phyloP scores from a whole-genome alignment of 2,329 filamentous ascomycete genomes.

The Xylaria multiplex region DNA sequence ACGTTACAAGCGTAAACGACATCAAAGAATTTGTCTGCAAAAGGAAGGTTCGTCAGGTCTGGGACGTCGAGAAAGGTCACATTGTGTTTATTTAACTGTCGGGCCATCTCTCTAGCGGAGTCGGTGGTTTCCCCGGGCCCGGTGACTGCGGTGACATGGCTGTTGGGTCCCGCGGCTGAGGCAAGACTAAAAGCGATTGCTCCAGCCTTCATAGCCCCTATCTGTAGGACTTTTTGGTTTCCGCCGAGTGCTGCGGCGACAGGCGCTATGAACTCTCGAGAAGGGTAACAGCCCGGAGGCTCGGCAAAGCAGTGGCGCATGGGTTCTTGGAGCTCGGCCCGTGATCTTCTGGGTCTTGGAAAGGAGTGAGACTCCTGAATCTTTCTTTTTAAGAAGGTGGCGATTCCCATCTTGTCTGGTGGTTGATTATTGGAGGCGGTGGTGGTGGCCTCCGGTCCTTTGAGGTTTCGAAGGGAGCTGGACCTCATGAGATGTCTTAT shows the following conservation, averaged over 20 bases:
- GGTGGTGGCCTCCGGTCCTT: too few species aligned
- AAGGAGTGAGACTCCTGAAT: too few species aligned
- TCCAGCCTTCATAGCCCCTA: conserved; percentile 14
- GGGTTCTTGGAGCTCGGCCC: too few species aligned
- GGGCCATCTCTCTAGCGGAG: background rate
- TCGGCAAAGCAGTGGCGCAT: background rate
- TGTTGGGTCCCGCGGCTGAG: background rate
- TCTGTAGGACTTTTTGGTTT: conserved; percentile 1
- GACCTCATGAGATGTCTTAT: too few species aligned
- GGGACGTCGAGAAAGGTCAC: background rate
- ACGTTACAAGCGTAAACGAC: conserved; percentile 18
- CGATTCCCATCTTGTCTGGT: too few species aligned
- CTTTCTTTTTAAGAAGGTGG: too few species aligned
- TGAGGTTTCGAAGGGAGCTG: too few species aligned
- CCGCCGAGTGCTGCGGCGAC: background rate
- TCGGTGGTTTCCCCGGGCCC: background rate
- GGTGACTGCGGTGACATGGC: background rate
- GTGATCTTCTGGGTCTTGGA: too few species aligned
- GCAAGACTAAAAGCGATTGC: background rate
- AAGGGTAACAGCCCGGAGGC: background rate
- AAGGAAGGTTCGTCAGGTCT: conserved; percentile 4
- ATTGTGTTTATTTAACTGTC: background rate
- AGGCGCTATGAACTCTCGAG: background rate
- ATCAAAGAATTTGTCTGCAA: conserved; percentile 2
- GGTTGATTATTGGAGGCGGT: too few species aligned